phyloP scores from a whole-genome alignment of 2,329 filamentous ascomycete genomes.

The Xylaria sp. region DNA sequence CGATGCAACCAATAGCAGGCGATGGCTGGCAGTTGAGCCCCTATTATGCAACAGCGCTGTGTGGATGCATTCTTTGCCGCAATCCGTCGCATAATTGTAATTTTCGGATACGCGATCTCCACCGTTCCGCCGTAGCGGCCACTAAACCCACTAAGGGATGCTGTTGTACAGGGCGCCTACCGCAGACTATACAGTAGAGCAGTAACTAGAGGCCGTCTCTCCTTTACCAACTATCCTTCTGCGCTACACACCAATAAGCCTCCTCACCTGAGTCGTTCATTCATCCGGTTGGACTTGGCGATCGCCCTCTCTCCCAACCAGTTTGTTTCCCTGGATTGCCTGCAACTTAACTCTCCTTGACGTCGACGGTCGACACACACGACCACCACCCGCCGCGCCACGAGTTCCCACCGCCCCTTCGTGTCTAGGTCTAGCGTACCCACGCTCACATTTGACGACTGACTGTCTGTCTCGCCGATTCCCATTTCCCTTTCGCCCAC shows the following conservation, averaged over 20 bases:
- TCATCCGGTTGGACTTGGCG: constrained; percentile 17
- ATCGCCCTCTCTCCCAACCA: constrained; percentile 1
- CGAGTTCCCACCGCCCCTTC: constrained; percentile 9
- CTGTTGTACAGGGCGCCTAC: constrained; percentile 1
- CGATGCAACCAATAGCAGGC: constrained; percentile 20
- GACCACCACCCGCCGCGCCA: background rate
- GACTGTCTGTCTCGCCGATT: constrained; percentile 1
- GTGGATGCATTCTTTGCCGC: constrained; percentile 9
- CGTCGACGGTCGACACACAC: constrained; percentile 15
- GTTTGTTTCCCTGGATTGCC: background rate
- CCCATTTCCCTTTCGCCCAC: background rate
- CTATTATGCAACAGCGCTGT: constrained; percentile 15
- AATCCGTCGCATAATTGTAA: constrained; percentile 16
- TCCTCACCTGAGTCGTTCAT: constrained; percentile 36
- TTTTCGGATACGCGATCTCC: constrained; percentile 19
- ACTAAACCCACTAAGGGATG: constrained; percentile 8
- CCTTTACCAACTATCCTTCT: constrained; percentile 4
- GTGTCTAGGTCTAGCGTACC: too few species aligned
- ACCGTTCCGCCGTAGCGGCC: background rate
- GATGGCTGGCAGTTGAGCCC: constrained; percentile 1
- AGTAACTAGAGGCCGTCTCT: background rate
- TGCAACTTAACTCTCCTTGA: constrained; percentile 13
- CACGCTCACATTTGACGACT: background rate
- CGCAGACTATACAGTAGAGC: too few species aligned
- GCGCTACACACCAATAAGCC: constrained; percentile 6